Base-by-base conservation (phyloP, 805 yeast genomes). In the Saturnispora mendoncae region DNA sequence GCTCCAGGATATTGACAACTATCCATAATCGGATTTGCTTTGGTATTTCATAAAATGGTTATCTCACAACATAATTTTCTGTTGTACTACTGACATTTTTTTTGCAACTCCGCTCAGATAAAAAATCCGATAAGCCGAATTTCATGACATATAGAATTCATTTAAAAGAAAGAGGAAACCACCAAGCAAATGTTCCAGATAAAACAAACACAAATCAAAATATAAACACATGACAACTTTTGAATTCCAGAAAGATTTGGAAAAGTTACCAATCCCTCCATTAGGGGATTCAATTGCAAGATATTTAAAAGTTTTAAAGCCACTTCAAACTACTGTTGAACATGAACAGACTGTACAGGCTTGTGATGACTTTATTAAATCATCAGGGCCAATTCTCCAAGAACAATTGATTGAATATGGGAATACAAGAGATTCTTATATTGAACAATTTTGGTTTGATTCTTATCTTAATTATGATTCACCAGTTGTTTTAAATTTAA, bases 391-490 rank as follows among this genome's bases (percentile, higher is more conserved):
- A 40, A 66, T 65, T 42, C 71, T 75, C 39, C 94, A 87, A 55
- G 63, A 69, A 21, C 78, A 76, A 50, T 68, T 87, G 39, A 66
- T 78, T 14, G 71, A 70, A 38, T 84, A 81, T 54, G 63, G 81
- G 5, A 68, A 72, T 38, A 64, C 78, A 13, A 66, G 85, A 47
- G 77, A 83, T 38, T 80, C 94, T 2, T 87, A 83, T 58, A 87
- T 87, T 48, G 96, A 87, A 61, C 94, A 87, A 60, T 87, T 87
- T 59, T 87, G 96, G 96, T 87, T 76, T 60, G 96, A 87, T 57
- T 77, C 95, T 1, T 87, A 87, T 59, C 68, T 87, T 50, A 80
- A 80, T 58, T 84, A 83, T 58, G 96, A 87, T 59, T 79, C 84
- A 9, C 87, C 92, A 0, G 95, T 87, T 30, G 97, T 87, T n/a